These are phyloP conservation scores for Panicum hallii DNA, from an alignment of 202 grass and related monocot genomes.

Conservation along the genomic window DNA sequence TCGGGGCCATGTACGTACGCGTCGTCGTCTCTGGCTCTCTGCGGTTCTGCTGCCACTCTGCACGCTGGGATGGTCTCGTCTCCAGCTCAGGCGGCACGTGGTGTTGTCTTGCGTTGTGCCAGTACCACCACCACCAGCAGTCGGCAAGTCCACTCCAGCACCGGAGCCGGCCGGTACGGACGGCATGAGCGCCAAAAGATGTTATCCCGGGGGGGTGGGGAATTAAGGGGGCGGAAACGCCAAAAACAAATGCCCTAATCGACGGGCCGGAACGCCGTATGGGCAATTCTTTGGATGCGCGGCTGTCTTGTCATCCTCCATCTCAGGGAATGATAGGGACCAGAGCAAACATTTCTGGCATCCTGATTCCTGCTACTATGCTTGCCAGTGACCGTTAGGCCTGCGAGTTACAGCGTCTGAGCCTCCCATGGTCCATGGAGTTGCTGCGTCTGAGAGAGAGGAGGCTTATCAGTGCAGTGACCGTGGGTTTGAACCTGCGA, in stretches of 20 bases:
- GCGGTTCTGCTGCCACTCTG: background rate
- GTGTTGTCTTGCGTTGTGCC: background rate
- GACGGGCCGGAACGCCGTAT: too few species aligned
- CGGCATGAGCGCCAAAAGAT: background rate
- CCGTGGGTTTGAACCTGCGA: background rate
- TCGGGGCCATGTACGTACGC: background rate
- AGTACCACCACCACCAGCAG: background rate
- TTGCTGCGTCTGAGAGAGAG: too few species aligned
- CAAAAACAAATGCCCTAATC: too few species aligned
- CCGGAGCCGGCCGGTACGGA: background rate
- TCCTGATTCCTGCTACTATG: background rate
- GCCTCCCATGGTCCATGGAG: too few species aligned
- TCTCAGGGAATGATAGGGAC: background rate
- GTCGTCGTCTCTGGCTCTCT: background rate
- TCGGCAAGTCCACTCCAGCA: background rate
- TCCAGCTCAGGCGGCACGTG: constrained; percentile 31
- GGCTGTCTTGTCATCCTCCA: constrained; percentile 5
- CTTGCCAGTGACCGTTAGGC: constrained; percentile 39
- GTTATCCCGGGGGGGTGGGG: too few species aligned
- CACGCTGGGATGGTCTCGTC: background rate
- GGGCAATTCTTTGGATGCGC: constrained; percentile 18
- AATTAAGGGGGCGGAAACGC: too few species aligned
- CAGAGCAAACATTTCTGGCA: background rate
- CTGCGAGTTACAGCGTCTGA: background rate
- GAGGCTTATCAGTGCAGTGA: background rate